Conservation (phyloP, 1,284 basidiomycete species). For the Ganoderma meredithae region DNA sequence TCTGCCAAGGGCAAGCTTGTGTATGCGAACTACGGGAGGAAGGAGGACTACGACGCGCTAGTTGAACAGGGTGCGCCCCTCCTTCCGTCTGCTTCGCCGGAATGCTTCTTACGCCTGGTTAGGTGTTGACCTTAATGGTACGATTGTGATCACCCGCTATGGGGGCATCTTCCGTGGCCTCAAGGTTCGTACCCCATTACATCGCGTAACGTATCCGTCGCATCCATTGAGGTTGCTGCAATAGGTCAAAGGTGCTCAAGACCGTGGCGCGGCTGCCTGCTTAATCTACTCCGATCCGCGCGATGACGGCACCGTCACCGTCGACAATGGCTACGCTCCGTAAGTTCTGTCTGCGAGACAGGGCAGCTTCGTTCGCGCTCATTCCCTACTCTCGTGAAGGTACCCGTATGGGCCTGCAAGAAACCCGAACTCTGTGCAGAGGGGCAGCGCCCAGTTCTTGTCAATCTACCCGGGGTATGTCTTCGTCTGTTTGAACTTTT, state of each 20-base stretch:
- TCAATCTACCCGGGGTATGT: conserved; percentile 70
- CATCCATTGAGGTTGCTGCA: not conserved
- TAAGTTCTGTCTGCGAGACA: conserved; percentile 14
- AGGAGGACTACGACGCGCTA: conserved; percentile 53
- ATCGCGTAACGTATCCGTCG: not conserved
- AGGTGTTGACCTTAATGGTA: conserved; percentile 79
- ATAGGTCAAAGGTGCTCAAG: conserved; percentile 82
- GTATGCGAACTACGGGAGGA: conserved; percentile 84
- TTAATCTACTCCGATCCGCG: conserved; percentile 91
- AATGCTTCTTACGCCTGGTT: not conserved
- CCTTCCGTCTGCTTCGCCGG: not conserved
- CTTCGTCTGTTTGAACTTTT: not conserved
- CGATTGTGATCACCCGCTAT: conserved; percentile 85
- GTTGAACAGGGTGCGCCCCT: conserved; percentile 35
- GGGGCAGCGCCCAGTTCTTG: conserved; percentile 87
- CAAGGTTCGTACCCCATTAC: conserved; percentile 52
- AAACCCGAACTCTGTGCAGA: conserved; percentile 83
- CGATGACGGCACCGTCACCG: conserved; percentile 88
- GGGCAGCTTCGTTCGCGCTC: not conserved
- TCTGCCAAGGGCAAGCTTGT: conserved; percentile 74
- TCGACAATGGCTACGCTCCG: conserved; percentile 75
- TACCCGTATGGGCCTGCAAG: conserved; percentile 89
- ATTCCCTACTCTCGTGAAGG: conserved; percentile 5
- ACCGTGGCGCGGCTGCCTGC: conserved; percentile 77
- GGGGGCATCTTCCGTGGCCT: conserved; percentile 87